Conservation (phyloP, 2,329 filamentous ascomycete species). For the Aspergillus sp. region DNA sequence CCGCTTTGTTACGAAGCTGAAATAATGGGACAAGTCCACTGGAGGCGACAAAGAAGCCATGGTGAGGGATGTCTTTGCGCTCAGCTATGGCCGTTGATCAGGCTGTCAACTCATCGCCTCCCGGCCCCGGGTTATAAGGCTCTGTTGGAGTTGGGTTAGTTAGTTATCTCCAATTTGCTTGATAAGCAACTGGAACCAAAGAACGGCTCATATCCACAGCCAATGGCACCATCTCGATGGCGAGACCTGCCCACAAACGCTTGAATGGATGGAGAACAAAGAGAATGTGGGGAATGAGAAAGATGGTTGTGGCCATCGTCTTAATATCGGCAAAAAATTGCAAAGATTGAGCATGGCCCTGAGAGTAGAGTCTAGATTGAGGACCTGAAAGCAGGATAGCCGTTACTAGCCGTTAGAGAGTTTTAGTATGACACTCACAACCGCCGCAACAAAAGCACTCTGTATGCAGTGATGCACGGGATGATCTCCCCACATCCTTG, state of each 20-base stretch:
- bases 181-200: slow-evolving; percentile 14
- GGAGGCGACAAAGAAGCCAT: slow-evolving; percentile 45
- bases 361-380: not conserved
- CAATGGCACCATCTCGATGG: not conserved
- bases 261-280: not conserved
- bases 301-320: not conserved
- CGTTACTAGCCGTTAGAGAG: not conserved
- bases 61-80: not conserved
- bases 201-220: slow-evolving; percentile 1
- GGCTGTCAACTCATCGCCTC: not conserved
- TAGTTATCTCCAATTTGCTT: slow-evolving; percentile 12
- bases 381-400: not conserved
- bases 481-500: not conserved
- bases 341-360: not conserved
- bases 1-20: slow-evolving; percentile 67
- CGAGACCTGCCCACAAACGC: not conserved
- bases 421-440: not conserved
- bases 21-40: slow-evolving; percentile 76
- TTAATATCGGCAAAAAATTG: not conserved
- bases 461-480: not conserved
- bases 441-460: not conserved
- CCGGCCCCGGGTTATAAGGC: not conserved
- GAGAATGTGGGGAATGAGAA: not conserved
- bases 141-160: not conserved
- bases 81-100: not conserved